phyloP scores from a whole-genome alignment of 768 basidiomycete species.

The Astraeus odoratus region DNA sequence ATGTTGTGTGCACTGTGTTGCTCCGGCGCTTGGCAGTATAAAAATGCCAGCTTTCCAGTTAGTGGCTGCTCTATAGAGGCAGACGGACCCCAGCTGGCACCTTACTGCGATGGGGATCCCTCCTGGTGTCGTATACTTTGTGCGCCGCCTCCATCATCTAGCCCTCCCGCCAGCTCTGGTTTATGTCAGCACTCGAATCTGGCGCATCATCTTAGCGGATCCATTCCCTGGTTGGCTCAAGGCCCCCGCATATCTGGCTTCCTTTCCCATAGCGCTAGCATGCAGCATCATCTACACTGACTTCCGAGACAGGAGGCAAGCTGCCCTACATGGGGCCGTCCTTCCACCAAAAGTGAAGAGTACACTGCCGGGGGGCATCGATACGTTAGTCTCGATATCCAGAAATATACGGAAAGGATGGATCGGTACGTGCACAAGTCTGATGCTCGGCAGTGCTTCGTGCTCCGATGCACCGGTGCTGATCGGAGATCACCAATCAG shows the following conservation, averaged over 20 bases:
- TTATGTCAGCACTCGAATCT: slow-evolving; percentile 11
- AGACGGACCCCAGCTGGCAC: too few species aligned
- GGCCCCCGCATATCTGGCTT: slow-evolving; percentile 11
- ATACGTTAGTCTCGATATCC: slow-evolving; percentile 21
- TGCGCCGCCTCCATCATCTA: slow-evolving; percentile 20
- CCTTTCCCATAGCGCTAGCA: slow-evolving; percentile 19
- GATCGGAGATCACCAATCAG: slow-evolving; percentile 13
- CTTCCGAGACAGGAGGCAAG: slow-evolving; percentile 32
- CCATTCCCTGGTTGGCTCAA: slow-evolving; percentile 13
- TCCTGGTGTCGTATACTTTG: slow-evolving; percentile 26
- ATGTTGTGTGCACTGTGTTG: too few species aligned
- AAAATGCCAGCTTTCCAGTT: neutral
- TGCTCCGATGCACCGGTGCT: neutral
- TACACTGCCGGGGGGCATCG: slow-evolving; percentile 32
- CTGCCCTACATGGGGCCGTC: slow-evolving; percentile 2
- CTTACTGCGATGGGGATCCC: slow-evolving; percentile 22
- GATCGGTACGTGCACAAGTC: slow-evolving; percentile 16
- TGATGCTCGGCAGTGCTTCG: neutral
- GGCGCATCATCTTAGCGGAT: slow-evolving; percentile 3
- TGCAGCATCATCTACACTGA: slow-evolving; percentile 34
- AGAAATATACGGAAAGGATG: slow-evolving; percentile 21
- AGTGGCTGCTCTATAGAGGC: neutral
- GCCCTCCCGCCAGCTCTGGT: slow-evolving; percentile 12
- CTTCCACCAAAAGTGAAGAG: slow-evolving; percentile 28
- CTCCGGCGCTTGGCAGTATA: neutral